Conservation (phyloP, 345 rosid species). For the Conringia planisiliqua region DNA sequence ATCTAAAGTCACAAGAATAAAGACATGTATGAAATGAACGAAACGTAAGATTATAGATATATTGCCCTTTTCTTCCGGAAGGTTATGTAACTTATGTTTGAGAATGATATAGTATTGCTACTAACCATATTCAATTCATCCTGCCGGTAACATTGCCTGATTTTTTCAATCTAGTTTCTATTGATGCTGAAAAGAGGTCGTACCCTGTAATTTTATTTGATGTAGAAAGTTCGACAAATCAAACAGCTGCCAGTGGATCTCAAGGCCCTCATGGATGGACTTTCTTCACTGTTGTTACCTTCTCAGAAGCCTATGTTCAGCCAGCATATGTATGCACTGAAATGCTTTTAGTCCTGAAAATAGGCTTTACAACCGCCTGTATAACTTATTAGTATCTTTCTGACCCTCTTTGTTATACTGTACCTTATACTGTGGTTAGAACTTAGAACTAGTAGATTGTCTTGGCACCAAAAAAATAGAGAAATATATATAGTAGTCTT, state of each 20-base stretch:
- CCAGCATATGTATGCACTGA: constrained; percentile 56
- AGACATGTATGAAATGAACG: background rate
- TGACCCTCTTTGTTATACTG: constrained; percentile 4
- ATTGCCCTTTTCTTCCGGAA: background rate
- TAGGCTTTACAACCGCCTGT: background rate
- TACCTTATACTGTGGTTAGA: constrained; percentile 12
- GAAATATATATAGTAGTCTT: background rate
- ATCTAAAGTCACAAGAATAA: background rate
- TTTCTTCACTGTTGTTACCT: constrained; percentile 80
- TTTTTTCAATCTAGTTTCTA: constrained; percentile 5
- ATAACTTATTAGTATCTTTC: constrained; percentile 3
- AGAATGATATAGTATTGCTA: background rate
- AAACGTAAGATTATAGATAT: background rate
- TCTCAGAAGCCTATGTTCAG: constrained; percentile 81
- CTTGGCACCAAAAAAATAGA: background rate
- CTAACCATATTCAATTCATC: background rate
- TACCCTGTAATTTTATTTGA: constrained; percentile 24
- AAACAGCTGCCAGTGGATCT: constrained; percentile 87
- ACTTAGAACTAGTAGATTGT: constrained; percentile 5
- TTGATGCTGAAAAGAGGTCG: constrained; percentile 13
- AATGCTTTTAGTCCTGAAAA: background rate
- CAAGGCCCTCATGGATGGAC: constrained; percentile 71
- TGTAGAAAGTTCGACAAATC: constrained; percentile 64
- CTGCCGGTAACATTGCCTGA: background rate
- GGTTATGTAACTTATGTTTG: constrained; percentile 18